Evolutionary conservation across 192 early-diverging fungal species (phyloP).

Genomic region (Backusella morwellensis): DNA sequence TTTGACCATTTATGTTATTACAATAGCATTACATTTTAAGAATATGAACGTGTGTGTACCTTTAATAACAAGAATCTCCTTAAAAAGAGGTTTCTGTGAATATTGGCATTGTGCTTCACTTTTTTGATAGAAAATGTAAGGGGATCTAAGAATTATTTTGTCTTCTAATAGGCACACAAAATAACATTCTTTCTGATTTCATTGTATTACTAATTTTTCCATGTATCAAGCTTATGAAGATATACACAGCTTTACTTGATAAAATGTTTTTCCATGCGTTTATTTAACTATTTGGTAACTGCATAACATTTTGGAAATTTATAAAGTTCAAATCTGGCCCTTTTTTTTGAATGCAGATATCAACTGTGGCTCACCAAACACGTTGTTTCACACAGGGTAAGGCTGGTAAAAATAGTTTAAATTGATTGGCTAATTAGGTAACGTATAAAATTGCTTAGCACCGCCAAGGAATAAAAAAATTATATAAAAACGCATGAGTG

Average conservation of each 20-base stretch:
- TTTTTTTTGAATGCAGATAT: conserved; percentile 1
- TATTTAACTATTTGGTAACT: conserved; percentile 2
- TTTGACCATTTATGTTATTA: background rate
- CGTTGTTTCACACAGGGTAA: conserved; percentile 5
- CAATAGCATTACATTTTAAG: background rate
- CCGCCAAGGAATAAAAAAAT: background rate
- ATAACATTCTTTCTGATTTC: background rate
- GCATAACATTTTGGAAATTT: background rate
- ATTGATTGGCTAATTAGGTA: background rate
- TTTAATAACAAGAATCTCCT: background rate
- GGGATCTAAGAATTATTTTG: background rate
- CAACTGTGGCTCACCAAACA: conserved; percentile 1
- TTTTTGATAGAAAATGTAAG: background rate
- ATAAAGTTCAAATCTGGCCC: conserved; percentile 4
- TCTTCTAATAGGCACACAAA: background rate
- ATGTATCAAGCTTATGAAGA: background rate
- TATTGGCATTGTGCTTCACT: background rate
- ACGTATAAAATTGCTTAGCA: conserved; percentile 3
- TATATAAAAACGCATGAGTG: background rate
- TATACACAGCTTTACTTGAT: background rate
- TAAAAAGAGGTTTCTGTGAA: background rate
- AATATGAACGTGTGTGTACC: background rate
- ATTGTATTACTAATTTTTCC: background rate
- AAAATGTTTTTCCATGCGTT: background rate
- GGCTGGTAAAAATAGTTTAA: background rate